Evolutionary conservation across 163 green algal genomes (phyloP).

Genomic region (Scenedesmus sp.): DNA sequence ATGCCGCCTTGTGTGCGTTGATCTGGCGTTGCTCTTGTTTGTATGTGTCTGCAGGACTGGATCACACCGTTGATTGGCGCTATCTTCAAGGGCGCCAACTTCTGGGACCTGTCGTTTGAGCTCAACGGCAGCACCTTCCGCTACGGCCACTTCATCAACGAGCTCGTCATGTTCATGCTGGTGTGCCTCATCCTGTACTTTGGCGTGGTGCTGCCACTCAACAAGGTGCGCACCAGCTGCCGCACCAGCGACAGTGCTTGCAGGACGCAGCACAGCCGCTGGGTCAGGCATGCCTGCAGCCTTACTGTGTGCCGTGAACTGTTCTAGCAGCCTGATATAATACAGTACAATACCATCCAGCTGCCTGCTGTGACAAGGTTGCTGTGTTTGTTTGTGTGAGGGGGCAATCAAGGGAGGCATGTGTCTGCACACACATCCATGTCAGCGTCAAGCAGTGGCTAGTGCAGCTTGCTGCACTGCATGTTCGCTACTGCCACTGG

Average conservation of each 20-base stretch:
- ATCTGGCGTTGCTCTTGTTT: not conserved
- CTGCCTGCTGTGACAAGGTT: not conserved
- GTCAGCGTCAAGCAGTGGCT: too few relatives aligned
- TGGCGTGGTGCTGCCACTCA: conserved; percentile 39
- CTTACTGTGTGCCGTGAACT: not conserved
- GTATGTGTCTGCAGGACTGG: conserved; percentile 34
- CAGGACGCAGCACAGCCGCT: not conserved
- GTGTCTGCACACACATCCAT: too few relatives aligned
- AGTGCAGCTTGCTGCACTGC: too few relatives aligned
- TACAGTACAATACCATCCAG: too few relatives aligned
- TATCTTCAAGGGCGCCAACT: conserved; percentile 41
- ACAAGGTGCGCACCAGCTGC: conserved; percentile 13
- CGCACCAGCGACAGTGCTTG: not conserved
- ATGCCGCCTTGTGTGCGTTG: not conserved
- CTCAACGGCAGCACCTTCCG: conserved; percentile 38
- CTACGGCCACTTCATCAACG: conserved; percentile 52
- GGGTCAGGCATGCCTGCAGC: not conserved
- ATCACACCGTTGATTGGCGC: conserved; percentile 46
- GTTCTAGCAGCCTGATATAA: not conserved
- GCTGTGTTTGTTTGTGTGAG: not conserved
- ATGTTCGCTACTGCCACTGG: too few relatives aligned
- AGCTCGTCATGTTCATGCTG: conserved; percentile 39
- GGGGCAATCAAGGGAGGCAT: not conserved
- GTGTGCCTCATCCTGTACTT: conserved; percentile 39
- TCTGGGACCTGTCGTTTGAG: conserved; percentile 32